Percentiles rank a stretch among this genome's conserved stretches.
phyloP scores from a whole-genome alignment of 768 basidiomycete genomes.

The Collybia nuda region DNA sequence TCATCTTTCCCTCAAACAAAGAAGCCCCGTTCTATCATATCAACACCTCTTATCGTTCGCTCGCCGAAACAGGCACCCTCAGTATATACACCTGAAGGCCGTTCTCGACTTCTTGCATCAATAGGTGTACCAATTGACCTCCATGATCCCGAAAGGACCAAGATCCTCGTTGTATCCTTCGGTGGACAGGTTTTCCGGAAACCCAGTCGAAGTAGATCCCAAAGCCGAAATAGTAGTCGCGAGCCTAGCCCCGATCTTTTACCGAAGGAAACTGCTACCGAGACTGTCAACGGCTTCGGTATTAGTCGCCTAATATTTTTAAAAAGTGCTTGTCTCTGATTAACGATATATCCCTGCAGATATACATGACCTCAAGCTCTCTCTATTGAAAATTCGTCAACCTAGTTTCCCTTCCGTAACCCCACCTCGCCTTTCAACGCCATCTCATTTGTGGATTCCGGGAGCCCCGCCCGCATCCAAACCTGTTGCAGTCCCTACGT shows the following conservation, averaged over 20 bases:
- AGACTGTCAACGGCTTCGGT: slow-evolving; percentile 2
- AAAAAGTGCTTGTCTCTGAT: not conserved
- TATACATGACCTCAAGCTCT: slow-evolving; percentile 5
- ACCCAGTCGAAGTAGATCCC: slow-evolving; percentile 43
- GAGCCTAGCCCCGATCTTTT: slow-evolving; percentile 1
- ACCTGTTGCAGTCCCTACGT: slow-evolving; percentile 8
- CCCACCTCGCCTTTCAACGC: slow-evolving; percentile 42
- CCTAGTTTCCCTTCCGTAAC: slow-evolving; percentile 6
- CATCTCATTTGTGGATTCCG: slow-evolving; percentile 57
- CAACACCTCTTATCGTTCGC: slow-evolving; percentile 72
- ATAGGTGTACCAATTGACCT: slow-evolving; percentile 57
- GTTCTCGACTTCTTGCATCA: slow-evolving; percentile 50
- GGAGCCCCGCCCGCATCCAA: slow-evolving; percentile 54
- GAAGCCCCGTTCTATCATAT: slow-evolving; percentile 36
- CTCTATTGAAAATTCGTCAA: slow-evolving; percentile 1
- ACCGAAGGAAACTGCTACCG: not conserved
- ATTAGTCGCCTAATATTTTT: slow-evolving; percentile 3
- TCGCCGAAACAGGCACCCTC: slow-evolving; percentile 39
- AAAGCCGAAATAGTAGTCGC: slow-evolving; percentile 26
- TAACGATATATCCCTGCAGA: not conserved
- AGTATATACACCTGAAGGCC: slow-evolving; percentile 53
- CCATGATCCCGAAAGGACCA: slow-evolving; percentile 47
- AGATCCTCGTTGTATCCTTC: slow-evolving; percentile 77
- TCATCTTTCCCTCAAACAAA: slow-evolving; percentile 14
- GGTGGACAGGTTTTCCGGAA: slow-evolving; percentile 74